Evolutionary conservation across 2,329 filamentous ascomycete genomes (phyloP).

Genomic region (Chrysosphaeria jannelii): DNA sequence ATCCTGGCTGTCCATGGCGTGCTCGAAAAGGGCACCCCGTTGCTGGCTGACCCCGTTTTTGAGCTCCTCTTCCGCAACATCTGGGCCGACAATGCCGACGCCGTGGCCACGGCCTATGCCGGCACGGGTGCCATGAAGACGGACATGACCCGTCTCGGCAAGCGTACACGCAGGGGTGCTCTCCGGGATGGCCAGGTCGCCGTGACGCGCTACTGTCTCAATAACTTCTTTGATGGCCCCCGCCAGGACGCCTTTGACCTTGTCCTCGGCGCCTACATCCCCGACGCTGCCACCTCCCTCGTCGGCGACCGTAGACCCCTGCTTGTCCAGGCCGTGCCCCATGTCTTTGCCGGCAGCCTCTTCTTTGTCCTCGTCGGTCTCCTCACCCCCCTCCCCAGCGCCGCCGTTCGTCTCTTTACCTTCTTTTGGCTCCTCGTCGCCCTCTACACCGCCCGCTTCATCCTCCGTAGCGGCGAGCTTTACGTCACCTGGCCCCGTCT

Average conservation of each 20-base stretch:
- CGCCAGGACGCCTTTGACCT: constrained; percentile 87
- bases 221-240: constrained; percentile 87
- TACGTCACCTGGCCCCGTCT: constrained; percentile 98
- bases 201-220: constrained; percentile 62
- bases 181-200: constrained; percentile 72
- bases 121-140: constrained; percentile 95
- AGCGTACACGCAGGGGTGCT: constrained; percentile 58
- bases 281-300: constrained; percentile 12
- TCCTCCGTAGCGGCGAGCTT: constrained; percentile 62
- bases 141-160: constrained; percentile 81
- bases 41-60: constrained; percentile 54
- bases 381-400: constrained; percentile 41
- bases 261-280: constrained; percentile 66
- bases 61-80: constrained; percentile 85
- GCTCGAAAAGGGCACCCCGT: constrained; percentile 43
- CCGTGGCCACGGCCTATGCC: constrained; percentile 75
- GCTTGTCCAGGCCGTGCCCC: constrained; percentile 78
- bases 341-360: constrained; percentile 57
- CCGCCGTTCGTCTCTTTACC: constrained; percentile 52
- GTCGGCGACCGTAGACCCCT: constrained; percentile 48
- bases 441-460: constrained; percentile 44
- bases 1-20: constrained; percentile 68
- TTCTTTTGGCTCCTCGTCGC: constrained; percentile 45
- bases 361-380: constrained; percentile 55
- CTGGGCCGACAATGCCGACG: constrained; percentile 95